A percentile compares a stretch with the other conserved stretches of the same genome.
Evolutionary conservation across 2,329 filamentous ascomycete species (phyloP).

Genomic region (Pyrenochaeta sp.): DNA sequence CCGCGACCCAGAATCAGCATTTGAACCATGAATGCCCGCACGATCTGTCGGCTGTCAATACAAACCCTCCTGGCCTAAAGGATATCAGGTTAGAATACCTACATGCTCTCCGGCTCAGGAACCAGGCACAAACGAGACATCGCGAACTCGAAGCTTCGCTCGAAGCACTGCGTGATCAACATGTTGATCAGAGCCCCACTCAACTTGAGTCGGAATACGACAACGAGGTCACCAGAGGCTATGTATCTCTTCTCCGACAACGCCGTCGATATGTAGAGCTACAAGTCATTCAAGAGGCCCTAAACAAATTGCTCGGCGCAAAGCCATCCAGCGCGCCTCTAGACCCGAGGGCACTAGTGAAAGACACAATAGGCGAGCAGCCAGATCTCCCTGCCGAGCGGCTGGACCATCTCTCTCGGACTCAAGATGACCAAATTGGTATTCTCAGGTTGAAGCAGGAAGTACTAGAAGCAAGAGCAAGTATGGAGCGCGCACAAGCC

Average conservation of each 20-base stretch:
- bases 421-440: conserved; percentile 31
- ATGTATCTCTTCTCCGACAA: conserved; percentile 57
- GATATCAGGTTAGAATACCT: conserved; percentile 56
- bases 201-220: conserved; percentile 44
- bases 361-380: conserved; percentile 45
- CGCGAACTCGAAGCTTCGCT: conserved; percentile 42
- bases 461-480: conserved; percentile 45
- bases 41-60: conserved; percentile 27
- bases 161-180: conserved; percentile 37
- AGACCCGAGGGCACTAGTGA: conserved; percentile 39
- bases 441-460: conserved; percentile 51
- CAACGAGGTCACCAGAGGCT: conserved; percentile 42
- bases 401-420: conserved; percentile 33
- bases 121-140: conserved; percentile 52
- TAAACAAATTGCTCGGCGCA: conserved; percentile 49
- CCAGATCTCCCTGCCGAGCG: conserved; percentile 47
- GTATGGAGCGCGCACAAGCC: conserved; percentile 43
- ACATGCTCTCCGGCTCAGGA: conserved; percentile 54
- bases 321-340: conserved; percentile 43
- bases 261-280: conserved; percentile 57
- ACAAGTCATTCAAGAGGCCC: conserved; percentile 56
- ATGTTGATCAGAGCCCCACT: conserved; percentile 32
- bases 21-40: conserved; percentile 44
- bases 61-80: conserved; percentile 50
- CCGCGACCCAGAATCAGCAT: conserved; percentile 40